Base-by-base conservation (phyloP, 2,329 filamentous ascomycete genomes). In the Arthrobotrys entomopaga region DNA sequence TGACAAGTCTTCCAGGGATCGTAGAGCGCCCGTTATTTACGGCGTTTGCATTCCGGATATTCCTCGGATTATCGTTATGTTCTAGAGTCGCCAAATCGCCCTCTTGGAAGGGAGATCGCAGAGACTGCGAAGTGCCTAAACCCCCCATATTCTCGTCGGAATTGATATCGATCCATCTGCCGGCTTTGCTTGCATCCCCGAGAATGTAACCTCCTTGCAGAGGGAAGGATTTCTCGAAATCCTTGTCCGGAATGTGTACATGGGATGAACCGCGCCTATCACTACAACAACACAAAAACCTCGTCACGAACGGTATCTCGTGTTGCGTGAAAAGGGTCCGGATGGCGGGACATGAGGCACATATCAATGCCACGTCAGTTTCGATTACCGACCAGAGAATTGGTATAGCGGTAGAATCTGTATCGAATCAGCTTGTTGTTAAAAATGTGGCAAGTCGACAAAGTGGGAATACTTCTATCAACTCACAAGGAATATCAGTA, bases 311-410 rank as follows among this genome's bases (percentile, higher is more conserved):
- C 7, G 10, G n/a, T 38, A 29, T 15, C 50, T 65, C 11, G 15
- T 22, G 16, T 54, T 43, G 19, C 22, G 67, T 59, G 20, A 60
- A 72, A 20, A 65, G 46, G 20, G 43, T 59, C 6, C 59, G 60
- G 16, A 65, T 65, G 10, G 67, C 50, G 8, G 67, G 67, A 20
- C 59, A 65, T 13, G 59, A 72, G 7, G 59, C 59, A 16, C 59
- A 65, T 11, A 72, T 58, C 7, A 72, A 22, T 10, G 59, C 67
- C 3, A 60, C 54, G n/a, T 72, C 67, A 13, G n/a, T 29, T 56
- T 65, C 48, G 34, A 65, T 65, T 5, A 65, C 10, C 5, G 59
- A 72, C 59, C 67, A 71, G 16, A 64, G 29, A 1, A 60, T 52
- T 4, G 67, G 65, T 8, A 48, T 56, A 2, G 20, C 38, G 1